A percentile compares a stretch with the other conserved stretches of the same genome.
These are phyloP conservation scores for Hirschioporus abietinus DNA, from an alignment of 768 basidiomycete species.

Conservation along the genomic window DNA sequence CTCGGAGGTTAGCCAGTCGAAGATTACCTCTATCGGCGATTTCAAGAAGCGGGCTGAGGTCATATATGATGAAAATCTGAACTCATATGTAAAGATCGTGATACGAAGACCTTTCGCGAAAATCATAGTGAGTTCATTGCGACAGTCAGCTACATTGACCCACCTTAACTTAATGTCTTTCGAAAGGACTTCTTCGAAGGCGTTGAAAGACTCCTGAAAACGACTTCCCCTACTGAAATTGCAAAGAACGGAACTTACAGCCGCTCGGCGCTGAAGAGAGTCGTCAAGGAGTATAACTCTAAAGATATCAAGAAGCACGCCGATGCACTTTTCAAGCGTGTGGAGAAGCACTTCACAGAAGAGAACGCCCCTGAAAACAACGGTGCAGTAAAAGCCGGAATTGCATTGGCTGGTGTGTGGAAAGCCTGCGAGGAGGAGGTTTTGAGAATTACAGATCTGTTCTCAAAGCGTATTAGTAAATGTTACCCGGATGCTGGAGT, in stretches of 20 bases:
- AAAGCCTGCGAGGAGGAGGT: constrained; percentile 86
- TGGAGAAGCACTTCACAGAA: constrained; percentile 95
- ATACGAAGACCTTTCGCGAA: constrained; percentile 82
- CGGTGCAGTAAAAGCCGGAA: constrained; percentile 48
- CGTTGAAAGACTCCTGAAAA: constrained; percentile 80
- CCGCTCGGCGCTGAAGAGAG: constrained; percentile 73
- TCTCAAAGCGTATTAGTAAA: constrained; percentile 61
- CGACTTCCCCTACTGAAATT: constrained; percentile 73
- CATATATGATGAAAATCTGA: constrained; percentile 87
- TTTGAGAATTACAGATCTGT: constrained; percentile 64
- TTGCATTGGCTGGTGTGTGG: constrained; percentile 82
- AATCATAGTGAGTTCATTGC: constrained; percentile 59
- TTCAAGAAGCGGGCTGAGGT: constrained; percentile 71
- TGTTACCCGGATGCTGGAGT: constrained; percentile 76
- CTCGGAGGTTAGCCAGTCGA: constrained; percentile 69
- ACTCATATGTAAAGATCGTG: constrained; percentile 81
- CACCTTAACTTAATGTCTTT: not conserved
- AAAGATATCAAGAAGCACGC: constrained; percentile 90
- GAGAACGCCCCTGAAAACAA: constrained; percentile 55
- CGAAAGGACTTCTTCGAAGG: constrained; percentile 91
- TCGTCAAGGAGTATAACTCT: constrained; percentile 75
- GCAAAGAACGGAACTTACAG: constrained; percentile 70
- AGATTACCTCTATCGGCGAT: constrained; percentile 52
- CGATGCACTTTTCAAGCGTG: constrained; percentile 81
- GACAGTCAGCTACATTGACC: not conserved